A percentile compares a stretch with the other conserved stretches of the same genome.
These are phyloP conservation scores for Margaritispora aquatica DNA, from an alignment of 495 filamentous ascomycete species.

Conservation along the genomic window DNA sequence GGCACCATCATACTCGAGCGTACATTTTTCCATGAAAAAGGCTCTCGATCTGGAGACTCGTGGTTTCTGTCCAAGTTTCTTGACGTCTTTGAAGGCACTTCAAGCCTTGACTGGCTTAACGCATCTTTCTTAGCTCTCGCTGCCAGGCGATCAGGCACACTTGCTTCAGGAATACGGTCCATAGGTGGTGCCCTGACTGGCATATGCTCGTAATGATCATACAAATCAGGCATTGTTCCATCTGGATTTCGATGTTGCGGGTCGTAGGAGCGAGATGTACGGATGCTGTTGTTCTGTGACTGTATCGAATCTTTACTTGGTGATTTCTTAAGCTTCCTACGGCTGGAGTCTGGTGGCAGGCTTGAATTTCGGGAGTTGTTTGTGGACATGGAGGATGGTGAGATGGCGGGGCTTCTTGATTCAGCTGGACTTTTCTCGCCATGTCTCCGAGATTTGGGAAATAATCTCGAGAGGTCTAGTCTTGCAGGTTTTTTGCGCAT, in stretches of 20 bases:
- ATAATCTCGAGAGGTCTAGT: constrained; percentile 39
- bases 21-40: constrained; percentile 23
- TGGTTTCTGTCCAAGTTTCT: neutral
- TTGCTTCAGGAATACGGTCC: constrained; percentile 24
- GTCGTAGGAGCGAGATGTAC: constrained; percentile 21
- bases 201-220: constrained; percentile 48
- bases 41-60: neutral
- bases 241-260: neutral
- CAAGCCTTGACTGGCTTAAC: neutral
- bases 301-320: constrained; percentile 18
- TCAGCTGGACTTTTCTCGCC: constrained; percentile 21
- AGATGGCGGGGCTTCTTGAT: constrained; percentile 28
- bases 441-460: constrained; percentile 26
- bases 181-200: constrained; percentile 33
- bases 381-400: constrained; percentile 34
- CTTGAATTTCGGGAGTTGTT: constrained; percentile 13
- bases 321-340: constrained; percentile 20
- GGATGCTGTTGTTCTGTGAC: constrained; percentile 29
- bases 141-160: constrained; percentile 21
- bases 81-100: neutral
- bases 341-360: constrained; percentile 24
- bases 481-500: constrained; percentile 42
- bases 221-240: constrained; percentile 34
- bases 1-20: constrained; percentile 10
- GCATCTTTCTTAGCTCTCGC: constrained; percentile 10